These are phyloP conservation scores for Mikania micrantha DNA, from an alignment of 129 eudicot genomes.

Conservation along the genomic window DNA sequence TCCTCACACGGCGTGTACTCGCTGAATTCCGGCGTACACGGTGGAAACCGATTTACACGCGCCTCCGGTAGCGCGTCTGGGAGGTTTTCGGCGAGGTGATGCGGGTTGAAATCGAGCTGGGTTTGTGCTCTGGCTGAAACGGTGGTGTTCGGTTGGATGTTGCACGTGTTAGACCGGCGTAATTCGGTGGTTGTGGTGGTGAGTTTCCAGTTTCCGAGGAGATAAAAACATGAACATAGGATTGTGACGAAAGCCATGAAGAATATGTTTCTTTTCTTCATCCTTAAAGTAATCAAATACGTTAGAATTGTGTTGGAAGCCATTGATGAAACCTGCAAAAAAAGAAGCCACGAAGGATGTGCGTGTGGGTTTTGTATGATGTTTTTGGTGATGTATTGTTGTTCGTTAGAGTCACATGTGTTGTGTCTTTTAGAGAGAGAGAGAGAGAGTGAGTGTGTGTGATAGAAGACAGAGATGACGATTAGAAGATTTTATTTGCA, in stretches of 20 bases:
- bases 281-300: constrained; percentile 7
- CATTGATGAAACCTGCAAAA: not conserved
- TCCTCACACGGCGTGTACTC: constrained; percentile 97
- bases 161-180: constrained; percentile 6
- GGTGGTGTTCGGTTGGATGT: constrained; percentile 5
- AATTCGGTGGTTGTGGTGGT: not conserved
- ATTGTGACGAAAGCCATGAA: constrained; percentile 16
- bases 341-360: not conserved
- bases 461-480: constrained; percentile 19
- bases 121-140: not conserved
- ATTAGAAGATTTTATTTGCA: constrained; percentile 8
- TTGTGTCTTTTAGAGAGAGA: constrained; percentile 20
- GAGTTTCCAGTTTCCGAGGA: constrained; percentile 25
- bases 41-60: constrained; percentile 47
- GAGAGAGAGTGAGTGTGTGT: not conserved
- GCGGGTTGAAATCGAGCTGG: constrained; percentile 65
- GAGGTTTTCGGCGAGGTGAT: constrained; percentile 53
- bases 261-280: constrained; percentile 14
- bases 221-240: constrained; percentile 22
- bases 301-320: constrained; percentile 13
- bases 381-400: constrained; percentile 15
- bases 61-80: constrained; percentile 30
- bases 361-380: not conserved
- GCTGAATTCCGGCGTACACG: constrained; percentile 42
- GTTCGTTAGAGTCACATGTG: constrained; percentile 24